A percentile compares a stretch with the other conserved stretches of the same genome.
These are phyloP conservation scores for Trichocladium uniseriatum DNA, from an alignment of 495 filamentous ascomycete species.

Conservation along the genomic window DNA sequence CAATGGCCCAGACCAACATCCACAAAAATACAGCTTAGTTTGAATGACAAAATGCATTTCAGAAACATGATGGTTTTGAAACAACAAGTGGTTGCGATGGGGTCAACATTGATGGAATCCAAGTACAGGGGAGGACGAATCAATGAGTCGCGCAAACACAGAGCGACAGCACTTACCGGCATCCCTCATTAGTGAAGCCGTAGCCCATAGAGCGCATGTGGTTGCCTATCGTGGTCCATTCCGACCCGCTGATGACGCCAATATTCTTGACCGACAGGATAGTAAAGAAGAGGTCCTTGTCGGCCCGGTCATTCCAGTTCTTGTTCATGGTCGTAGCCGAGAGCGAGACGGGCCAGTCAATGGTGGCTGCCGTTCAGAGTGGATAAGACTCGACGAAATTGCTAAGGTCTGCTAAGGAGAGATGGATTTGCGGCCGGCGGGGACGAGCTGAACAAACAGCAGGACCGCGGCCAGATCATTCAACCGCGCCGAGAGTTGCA, in stretches of 20 bases:
- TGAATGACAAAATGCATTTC: too few species aligned
- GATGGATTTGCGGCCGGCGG: slow-evolving; percentile 16
- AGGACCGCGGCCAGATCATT: slow-evolving; percentile 17
- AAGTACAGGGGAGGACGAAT: too few species aligned
- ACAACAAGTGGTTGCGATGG: too few species aligned
- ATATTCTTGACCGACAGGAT: slow-evolving; percentile 47
- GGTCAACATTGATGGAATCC: too few species aligned
- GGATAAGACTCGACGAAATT: slow-evolving; percentile 22
- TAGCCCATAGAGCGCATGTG: slow-evolving; percentile 43
- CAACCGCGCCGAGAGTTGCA: slow-evolving; percentile 9
- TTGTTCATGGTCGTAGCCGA: slow-evolving; percentile 33
- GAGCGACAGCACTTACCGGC: slow-evolving; percentile 34
- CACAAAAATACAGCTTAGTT: too few species aligned
- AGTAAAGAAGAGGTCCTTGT: slow-evolving; percentile 47
- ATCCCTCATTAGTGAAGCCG: slow-evolving; percentile 47
- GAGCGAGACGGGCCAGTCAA: neutral
- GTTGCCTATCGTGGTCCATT: slow-evolving; percentile 45
- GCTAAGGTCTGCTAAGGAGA: slow-evolving; percentile 29
- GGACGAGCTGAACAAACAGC: slow-evolving; percentile 17
- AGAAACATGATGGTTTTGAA: too few species aligned
- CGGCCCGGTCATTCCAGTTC: slow-evolving; percentile 45
- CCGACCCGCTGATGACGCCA: slow-evolving; percentile 43
- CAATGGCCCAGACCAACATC: neutral
- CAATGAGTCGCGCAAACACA: neutral
- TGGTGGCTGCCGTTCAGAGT: slow-evolving; percentile 6